A percentile compares a stretch with the other conserved stretches of the same genome.
phyloP scores from a whole-genome alignment of 345 rosid genomes.

The Salix koriyanagi region DNA sequence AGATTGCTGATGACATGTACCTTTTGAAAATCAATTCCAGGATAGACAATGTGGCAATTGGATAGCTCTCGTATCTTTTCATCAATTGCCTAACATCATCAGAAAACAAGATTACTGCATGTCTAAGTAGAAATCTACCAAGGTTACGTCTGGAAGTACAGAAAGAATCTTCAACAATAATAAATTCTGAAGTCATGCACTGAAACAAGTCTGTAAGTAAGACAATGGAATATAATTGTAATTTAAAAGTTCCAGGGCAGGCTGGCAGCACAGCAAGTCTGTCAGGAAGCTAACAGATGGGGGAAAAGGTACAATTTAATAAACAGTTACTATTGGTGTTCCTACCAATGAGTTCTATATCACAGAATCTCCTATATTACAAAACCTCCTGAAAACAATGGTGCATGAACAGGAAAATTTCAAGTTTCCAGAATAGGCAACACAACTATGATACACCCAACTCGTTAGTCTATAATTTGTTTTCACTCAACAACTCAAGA shows the following conservation, averaged over 20 bases:
- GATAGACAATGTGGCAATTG: constrained; percentile 75
- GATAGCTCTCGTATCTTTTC: constrained; percentile 95
- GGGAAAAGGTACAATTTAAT: neutral
- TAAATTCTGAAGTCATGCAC: neutral
- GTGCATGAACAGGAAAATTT: neutral
- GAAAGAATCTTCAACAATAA: neutral
- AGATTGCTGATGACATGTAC: constrained; percentile 29
- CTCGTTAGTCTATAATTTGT: neutral
- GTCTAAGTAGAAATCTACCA: neutral
- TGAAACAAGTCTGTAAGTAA: neutral
- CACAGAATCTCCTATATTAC: neutral
- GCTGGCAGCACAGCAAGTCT: neutral
- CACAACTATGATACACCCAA: neutral
- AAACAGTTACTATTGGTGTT: neutral
- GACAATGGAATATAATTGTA: neutral
- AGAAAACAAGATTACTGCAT: constrained; percentile 11
- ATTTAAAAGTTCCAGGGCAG: neutral
- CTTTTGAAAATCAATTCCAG: constrained; percentile 76
- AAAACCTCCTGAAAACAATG: neutral
- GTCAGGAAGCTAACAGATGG: neutral
- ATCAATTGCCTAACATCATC: constrained; percentile 70
- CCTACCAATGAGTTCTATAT: neutral
- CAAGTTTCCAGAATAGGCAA: neutral
- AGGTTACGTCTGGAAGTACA: neutral
- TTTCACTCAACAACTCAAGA: neutral